phyloP scores from a whole-genome alignment of 1,284 basidiomycete species.

The Hypsizygus ulmarius region DNA sequence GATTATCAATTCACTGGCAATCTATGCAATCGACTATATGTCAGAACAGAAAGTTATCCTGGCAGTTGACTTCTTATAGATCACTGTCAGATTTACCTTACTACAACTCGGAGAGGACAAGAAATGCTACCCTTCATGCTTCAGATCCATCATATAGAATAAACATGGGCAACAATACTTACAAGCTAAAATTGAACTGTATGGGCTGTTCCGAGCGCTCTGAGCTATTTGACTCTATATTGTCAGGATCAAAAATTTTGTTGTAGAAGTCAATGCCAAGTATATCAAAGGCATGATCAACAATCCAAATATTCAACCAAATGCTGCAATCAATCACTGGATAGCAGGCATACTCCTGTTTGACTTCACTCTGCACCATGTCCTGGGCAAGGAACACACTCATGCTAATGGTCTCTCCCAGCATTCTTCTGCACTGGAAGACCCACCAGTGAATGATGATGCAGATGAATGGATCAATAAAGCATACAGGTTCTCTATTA shows the following conservation, averaged over 20 bases:
- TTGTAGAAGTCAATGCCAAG: slow-evolving; percentile 35
- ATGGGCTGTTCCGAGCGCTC: slow-evolving; percentile 30
- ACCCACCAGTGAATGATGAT: background rate
- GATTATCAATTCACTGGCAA: slow-evolving; percentile 17
- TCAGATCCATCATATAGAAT: slow-evolving; percentile 29
- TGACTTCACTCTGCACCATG: slow-evolving; percentile 35
- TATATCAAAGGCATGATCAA: slow-evolving; percentile 40
- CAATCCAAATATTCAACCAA: slow-evolving; percentile 35
- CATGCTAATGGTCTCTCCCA: slow-evolving; percentile 32
- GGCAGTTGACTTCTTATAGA: slow-evolving; percentile 33
- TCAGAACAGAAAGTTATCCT: slow-evolving; percentile 29
- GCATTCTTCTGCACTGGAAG: slow-evolving; percentile 1
- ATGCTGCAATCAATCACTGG: slow-evolving; percentile 39
- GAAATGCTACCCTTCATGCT: slow-evolving; percentile 24
- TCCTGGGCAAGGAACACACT: slow-evolving; percentile 23
- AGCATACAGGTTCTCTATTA: no score
- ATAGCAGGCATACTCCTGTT: slow-evolving; percentile 36
- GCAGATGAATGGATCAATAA: no score
- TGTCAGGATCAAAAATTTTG: slow-evolving; percentile 25
- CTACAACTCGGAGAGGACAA: slow-evolving; percentile 24
- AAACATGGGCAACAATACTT: slow-evolving; percentile 30
- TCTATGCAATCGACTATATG: slow-evolving; percentile 32
- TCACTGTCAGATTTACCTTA: slow-evolving; percentile 32
- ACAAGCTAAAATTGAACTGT: slow-evolving; percentile 35
- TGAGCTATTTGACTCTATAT: slow-evolving; percentile 22